phyloP scores from a whole-genome alignment of 768 basidiomycete species.

The Tulasnella sp. region DNA sequence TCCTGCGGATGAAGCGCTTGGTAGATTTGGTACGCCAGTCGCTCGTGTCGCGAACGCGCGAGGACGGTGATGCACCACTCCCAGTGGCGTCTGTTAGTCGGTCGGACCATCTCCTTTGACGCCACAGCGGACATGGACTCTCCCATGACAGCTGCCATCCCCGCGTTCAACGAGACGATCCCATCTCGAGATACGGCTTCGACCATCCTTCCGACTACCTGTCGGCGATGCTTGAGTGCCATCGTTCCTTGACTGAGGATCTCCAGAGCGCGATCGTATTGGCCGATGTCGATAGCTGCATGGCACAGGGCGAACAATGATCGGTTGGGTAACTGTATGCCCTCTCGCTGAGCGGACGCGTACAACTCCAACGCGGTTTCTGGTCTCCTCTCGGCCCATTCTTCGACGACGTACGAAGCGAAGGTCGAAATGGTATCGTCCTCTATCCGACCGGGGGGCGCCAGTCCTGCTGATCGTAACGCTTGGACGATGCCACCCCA shows the following conservation, averaged over 20 bases:
- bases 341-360: neutral
- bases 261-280: neutral
- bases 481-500: constrained; percentile 3
- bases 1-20: neutral
- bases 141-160: neutral
- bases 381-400: neutral
- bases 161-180: neutral
- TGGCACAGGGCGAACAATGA: neutral
- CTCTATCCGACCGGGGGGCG: neutral
- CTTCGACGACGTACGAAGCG: neutral
- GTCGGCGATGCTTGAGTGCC: neutral
- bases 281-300: neutral
- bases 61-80: constrained; percentile 5
- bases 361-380: neutral
- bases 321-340: neutral
- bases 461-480: neutral
- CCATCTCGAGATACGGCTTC: neutral
- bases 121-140: neutral
- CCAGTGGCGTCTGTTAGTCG: neutral
- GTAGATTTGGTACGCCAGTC: neutral
- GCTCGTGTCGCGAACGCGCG: neutral
- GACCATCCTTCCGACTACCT: neutral
- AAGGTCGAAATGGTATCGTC: neutral
- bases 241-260: neutral
- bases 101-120: neutral